A percentile compares a stretch with the other conserved stretches of the same genome.
phyloP scores from a whole-genome alignment of 441 rosid genomes.

The Viola pubescens region DNA sequence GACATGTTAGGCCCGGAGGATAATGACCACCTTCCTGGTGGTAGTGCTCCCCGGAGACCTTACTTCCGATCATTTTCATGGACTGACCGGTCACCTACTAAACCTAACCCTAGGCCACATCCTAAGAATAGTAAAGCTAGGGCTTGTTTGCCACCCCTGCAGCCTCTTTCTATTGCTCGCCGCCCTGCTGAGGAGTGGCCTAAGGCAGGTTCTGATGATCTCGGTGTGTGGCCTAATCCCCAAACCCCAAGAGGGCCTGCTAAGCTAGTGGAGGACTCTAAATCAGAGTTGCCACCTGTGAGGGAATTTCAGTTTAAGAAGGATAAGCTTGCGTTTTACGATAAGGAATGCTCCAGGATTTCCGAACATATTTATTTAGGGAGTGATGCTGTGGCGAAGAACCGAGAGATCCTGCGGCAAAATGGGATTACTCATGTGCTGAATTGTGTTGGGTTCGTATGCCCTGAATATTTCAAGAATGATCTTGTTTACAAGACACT shows the following conservation, averaged over 20 bases:
- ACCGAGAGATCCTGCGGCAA: conserved; percentile 46
- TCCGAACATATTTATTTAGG: conserved; percentile 63
- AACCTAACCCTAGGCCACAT: conserved; percentile 36
- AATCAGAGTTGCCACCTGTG: conserved; percentile 25
- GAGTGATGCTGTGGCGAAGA: conserved; percentile 66
- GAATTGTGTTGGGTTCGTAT: conserved; percentile 72
- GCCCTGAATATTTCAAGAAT: conserved; percentile 67
- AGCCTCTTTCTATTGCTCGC: conserved; percentile 46
- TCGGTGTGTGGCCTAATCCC: conserved; percentile 72
- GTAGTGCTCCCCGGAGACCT: conserved; percentile 28
- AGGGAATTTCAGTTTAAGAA: conserved; percentile 52
- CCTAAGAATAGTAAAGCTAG: conserved; percentile 33
- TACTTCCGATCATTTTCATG: conserved; percentile 62
- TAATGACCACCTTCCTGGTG: conserved; percentile 30
- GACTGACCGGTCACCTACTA: conserved; percentile 51
- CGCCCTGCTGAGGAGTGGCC: conserved; percentile 71
- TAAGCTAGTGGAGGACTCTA: conserved; percentile 21
- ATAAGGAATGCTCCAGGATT: conserved; percentile 68
- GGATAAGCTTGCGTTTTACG: conserved; percentile 69
- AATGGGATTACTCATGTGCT: conserved; percentile 73
- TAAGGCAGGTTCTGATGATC: conserved; percentile 63
- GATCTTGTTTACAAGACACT: conserved; percentile 75
- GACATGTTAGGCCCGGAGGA: conserved; percentile 48
- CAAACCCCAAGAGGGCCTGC: conserved; percentile 57
- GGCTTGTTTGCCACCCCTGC: conserved; percentile 58